phyloP scores from a whole-genome alignment of 495 filamentous ascomycete species.

The Trichoderma gamsii region DNA sequence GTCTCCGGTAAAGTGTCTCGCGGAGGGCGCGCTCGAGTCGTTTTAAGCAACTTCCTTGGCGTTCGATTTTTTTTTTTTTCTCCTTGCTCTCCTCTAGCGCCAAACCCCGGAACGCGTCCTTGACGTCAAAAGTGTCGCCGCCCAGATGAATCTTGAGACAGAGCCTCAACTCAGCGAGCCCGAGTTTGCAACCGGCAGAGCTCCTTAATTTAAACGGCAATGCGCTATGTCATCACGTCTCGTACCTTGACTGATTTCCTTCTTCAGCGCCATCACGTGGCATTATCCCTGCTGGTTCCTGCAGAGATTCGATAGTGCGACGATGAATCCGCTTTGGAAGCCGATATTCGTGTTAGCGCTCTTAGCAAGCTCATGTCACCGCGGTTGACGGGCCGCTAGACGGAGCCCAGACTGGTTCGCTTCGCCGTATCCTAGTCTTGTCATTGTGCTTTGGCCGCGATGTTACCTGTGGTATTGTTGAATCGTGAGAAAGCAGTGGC shows the following conservation, averaged over 20 bases:
- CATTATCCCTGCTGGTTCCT: neutral
- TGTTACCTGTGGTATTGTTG: neutral
- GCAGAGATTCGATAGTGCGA: constrained; percentile 10
- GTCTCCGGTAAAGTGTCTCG: neutral
- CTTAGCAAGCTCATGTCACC: neutral
- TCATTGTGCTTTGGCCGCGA: neutral
- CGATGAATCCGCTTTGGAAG: constrained; percentile 4
- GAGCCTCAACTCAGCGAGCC: neutral
- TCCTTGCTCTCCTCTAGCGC: neutral
- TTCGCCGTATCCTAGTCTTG: no score
- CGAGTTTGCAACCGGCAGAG: neutral
- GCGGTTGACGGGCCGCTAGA: neutral
- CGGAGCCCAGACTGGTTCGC: neutral
- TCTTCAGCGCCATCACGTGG: constrained; percentile 4
- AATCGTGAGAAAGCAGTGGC: neutral
- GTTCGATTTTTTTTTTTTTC: neutral
- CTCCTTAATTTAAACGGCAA: constrained; percentile 4
- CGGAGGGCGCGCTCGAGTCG: neutral
- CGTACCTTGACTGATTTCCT: neutral
- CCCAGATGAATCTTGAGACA: neutral
- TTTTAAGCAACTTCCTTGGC: neutral
- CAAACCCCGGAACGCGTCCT: neutral
- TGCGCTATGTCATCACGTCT: neutral
- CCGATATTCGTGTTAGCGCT: neutral
- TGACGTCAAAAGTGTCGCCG: neutral